Evolutionary conservation across 495 filamentous ascomycete genomes (phyloP).

Genomic region (Astrothelium macrocarpum): DNA sequence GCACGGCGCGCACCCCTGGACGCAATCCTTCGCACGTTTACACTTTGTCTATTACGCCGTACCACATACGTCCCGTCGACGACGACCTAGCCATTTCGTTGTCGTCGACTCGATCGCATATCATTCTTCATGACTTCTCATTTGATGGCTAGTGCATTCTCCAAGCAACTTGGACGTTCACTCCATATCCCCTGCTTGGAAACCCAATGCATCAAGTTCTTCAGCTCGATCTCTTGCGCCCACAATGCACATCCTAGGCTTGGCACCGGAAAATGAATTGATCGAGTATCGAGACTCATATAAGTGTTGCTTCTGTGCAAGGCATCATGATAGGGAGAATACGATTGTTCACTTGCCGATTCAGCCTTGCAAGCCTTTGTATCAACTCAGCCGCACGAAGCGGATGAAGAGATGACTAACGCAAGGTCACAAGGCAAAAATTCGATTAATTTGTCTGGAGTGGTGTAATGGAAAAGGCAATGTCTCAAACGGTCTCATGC

Average conservation of each 20-base stretch:
- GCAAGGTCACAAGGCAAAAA: background rate
- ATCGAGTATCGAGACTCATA: background rate
- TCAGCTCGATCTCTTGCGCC: background rate
- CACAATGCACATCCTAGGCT: background rate
- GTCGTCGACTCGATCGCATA: background rate
- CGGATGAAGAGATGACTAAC: background rate
- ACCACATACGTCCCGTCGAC: background rate
- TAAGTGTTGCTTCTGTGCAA: too few species aligned
- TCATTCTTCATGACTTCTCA: background rate
- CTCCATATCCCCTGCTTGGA: background rate
- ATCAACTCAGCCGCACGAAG: background rate
- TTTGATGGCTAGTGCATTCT: background rate
- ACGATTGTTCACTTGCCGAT: background rate
- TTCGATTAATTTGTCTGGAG: background rate
- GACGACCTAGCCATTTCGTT: background rate
- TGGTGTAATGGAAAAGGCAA: background rate
- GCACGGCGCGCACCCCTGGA: background rate
- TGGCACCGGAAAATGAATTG: background rate
- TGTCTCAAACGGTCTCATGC: too few species aligned
- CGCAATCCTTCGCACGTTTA: background rate
- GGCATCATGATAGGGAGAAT: background rate
- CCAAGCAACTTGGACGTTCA: background rate
- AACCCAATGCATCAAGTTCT: background rate
- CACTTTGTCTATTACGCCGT: background rate
- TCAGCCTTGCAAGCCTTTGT: background rate